Evolutionary conservation across 2,329 filamentous ascomycete species (phyloP).

Genomic region (Ophiostoma sp.): DNA sequence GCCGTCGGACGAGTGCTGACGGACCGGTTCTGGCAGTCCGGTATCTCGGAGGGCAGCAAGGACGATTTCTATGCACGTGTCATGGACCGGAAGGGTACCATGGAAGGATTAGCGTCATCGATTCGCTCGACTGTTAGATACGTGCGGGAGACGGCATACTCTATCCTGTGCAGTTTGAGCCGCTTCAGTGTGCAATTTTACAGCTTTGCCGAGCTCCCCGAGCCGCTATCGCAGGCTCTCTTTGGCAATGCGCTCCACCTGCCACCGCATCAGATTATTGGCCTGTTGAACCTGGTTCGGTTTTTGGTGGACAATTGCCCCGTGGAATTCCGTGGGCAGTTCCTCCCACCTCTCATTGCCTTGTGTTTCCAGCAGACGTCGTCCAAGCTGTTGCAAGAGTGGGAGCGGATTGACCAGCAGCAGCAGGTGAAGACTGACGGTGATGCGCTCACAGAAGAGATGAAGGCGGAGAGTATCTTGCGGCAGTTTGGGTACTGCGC

Average conservation of each 20-base stretch:
- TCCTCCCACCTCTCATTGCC: slow-evolving; percentile 77
- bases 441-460: slow-evolving; percentile 84
- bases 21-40: slow-evolving; percentile 96
- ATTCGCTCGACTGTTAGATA: slow-evolving; percentile 84
- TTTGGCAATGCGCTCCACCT: slow-evolving; percentile 77
- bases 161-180: slow-evolving; percentile 90
- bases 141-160: slow-evolving; percentile 88
- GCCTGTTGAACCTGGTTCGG: slow-evolving; percentile 82
- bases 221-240: slow-evolving; percentile 74
- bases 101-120: slow-evolving; percentile 90
- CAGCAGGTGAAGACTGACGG: slow-evolving; percentile 59
- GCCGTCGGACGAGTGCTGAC: slow-evolving; percentile 80
- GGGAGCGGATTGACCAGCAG: slow-evolving; percentile 66
- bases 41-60: slow-evolving; percentile 90
- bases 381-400: slow-evolving; percentile 78
- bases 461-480: slow-evolving; percentile 95
- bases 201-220: slow-evolving; percentile 76
- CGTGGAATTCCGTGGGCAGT: slow-evolving; percentile 66
- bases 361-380: slow-evolving; percentile 83
- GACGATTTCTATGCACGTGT: slow-evolving; percentile 95
- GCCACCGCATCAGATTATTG: slow-evolving; percentile 88
- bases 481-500: slow-evolving; percentile 88
- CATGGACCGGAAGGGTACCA: slow-evolving; percentile 76
- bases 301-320: slow-evolving; percentile 92
- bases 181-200: slow-evolving; percentile 84